A percentile compares a stretch with the other conserved stretches of the same genome.
phyloP scores from a whole-genome alignment of 1,284 basidiomycete genomes.

The Sporisorium scitamineum region DNA sequence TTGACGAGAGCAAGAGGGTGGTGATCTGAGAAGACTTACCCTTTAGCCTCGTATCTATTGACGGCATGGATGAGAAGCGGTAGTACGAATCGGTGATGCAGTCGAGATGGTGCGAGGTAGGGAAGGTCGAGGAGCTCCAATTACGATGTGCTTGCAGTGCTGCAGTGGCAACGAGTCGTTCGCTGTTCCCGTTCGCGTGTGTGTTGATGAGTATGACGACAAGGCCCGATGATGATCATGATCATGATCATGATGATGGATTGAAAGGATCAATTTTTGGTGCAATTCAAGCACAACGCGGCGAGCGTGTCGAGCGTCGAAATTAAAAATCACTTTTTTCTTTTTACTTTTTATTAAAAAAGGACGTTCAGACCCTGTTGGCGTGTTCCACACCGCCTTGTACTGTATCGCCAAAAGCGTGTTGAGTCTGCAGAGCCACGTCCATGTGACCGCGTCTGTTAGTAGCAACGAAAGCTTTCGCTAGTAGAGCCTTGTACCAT shows the following conservation, averaged over 20 bases:
- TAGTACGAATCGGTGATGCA: not conserved
- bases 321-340: not conserved
- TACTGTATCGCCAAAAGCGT: too few relatives aligned
- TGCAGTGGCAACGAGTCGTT: too few relatives aligned
- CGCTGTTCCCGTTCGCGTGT: not conserved
- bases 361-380: not conserved
- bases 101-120: not conserved
- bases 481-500: not conserved
- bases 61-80: constrained; percentile 22
- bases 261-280: too few relatives aligned
- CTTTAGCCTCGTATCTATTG: constrained; percentile 40
- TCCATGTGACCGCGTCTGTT: constrained; percentile 21
- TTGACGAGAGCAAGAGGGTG: not conserved
- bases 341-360: not conserved
- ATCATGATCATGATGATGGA: too few relatives aligned
- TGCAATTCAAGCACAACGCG: not conserved
- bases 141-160: too few relatives aligned
- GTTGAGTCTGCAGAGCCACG: not conserved
- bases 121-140: too few relatives aligned
- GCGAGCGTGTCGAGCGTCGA: not conserved
- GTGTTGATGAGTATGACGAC: not conserved
- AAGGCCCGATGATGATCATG: too few relatives aligned
- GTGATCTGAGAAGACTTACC: constrained; percentile 9
- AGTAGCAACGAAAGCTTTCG: not conserved
- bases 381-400: not conserved